Conservation (phyloP, 805 yeast genomes). For the Lachancea nothofagi region DNA sequence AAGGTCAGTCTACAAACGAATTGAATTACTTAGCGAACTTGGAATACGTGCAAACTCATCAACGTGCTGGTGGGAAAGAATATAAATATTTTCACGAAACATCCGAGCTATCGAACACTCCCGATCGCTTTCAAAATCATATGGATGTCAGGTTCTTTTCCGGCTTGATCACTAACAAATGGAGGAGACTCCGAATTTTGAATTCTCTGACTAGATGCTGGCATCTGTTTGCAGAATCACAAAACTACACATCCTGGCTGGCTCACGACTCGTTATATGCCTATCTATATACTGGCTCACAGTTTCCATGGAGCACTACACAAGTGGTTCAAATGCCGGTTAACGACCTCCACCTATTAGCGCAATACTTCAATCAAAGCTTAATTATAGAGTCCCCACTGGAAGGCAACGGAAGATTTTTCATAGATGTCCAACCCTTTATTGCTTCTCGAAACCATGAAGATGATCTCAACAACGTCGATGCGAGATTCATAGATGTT, state of each 20-base stretch:
- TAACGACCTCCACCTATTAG: conserved; percentile 37
- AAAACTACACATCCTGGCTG: conserved; percentile 48
- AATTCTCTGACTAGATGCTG: conserved; percentile 50
- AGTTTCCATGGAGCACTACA: conserved; percentile 58
- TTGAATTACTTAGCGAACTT: neutral
- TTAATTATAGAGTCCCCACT: conserved; percentile 24
- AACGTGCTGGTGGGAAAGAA: neutral
- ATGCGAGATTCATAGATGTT: conserved; percentile 55
- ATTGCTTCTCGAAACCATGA: conserved; percentile 43
- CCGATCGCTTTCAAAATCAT: conserved; percentile 1
- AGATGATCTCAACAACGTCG: conserved; percentile 41
- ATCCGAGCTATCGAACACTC: neutral
- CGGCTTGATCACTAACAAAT: neutral
- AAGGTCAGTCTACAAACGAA: neutral
- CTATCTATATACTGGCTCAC: conserved; percentile 55
- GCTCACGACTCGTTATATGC: conserved; percentile 61
- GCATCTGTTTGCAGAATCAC: conserved; percentile 44
- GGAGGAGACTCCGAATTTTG: conserved; percentile 30
- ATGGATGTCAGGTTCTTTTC: conserved; percentile 8
- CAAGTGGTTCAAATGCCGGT: conserved; percentile 51
- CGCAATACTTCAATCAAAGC: conserved; percentile 41
- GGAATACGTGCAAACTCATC: neutral
- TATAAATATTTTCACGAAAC: conserved; percentile 4
- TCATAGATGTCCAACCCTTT: conserved; percentile 39
- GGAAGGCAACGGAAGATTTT: conserved; percentile 37